Evolutionary conservation across 2,329 filamentous ascomycete genomes (phyloP).

Genomic region (Fusarium napiforme): DNA sequence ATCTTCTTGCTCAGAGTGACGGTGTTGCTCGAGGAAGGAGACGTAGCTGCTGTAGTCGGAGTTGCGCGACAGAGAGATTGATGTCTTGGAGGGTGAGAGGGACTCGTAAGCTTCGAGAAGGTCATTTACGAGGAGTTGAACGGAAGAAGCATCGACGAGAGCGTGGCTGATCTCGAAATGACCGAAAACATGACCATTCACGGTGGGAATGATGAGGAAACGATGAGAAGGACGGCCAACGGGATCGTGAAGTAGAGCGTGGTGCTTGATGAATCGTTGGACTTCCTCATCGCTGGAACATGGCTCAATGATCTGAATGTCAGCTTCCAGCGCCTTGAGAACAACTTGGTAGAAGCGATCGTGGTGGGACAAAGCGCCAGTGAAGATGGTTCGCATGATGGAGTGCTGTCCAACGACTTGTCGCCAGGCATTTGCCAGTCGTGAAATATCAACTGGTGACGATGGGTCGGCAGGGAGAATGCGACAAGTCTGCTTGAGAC

Average conservation of each 20-base stretch:
- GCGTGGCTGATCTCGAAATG: not conserved
- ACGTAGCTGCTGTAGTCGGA: not conserved
- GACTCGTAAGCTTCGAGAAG: not conserved
- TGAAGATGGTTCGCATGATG: slow-evolving; percentile 1
- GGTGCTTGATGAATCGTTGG: not conserved
- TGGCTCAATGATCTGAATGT: not conserved
- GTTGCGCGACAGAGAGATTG: not conserved
- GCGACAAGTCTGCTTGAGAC: not conserved
- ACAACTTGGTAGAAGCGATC: not conserved
- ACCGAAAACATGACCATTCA: not conserved
- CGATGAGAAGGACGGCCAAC: not conserved
- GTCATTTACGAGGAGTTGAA: not conserved
- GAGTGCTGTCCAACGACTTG: not conserved
- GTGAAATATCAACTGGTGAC: fast-evolving
- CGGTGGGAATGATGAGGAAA: not conserved
- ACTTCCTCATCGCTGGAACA: not conserved
- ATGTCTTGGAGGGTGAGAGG: not conserved
- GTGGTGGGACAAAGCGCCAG: not conserved
- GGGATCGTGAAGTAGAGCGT: not conserved
- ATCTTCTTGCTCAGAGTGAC: not conserved
- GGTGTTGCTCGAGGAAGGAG: not conserved
- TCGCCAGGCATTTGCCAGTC: not conserved
- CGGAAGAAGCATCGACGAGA: not conserved
- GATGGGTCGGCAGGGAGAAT: not conserved
- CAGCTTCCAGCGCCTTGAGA: not conserved